phyloP scores from a whole-genome alignment of 208 protist species.

The Naegleria gruberi region DNA sequence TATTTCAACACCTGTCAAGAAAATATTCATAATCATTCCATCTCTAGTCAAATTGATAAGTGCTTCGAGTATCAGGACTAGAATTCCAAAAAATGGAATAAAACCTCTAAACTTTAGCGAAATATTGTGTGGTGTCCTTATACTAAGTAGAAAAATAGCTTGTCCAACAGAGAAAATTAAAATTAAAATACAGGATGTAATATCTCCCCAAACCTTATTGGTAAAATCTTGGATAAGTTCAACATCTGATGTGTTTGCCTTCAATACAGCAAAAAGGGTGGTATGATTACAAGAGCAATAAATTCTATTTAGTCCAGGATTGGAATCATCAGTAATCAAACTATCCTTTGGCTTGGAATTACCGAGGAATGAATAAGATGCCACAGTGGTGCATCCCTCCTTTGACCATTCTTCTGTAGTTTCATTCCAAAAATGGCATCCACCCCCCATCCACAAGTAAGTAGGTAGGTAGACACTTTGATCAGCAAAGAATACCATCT shows the following conservation, averaged over 20 bases:
- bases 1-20: neutral
- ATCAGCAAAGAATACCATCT: neutral
- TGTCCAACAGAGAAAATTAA: neutral
- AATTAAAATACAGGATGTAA: neutral
- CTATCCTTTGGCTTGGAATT: neutral
- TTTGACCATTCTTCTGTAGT: neutral
- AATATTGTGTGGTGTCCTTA: neutral
- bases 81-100: neutral
- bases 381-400: neutral
- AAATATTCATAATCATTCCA: neutral
- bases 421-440: neutral
- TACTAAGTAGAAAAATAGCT: neutral
- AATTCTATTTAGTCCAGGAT: neutral
- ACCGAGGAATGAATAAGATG: neutral
- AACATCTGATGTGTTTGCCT: neutral
- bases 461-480: neutral
- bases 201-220: neutral
- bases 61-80: neutral
- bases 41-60: neutral
- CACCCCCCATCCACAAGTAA: neutral
- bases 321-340: neutral
- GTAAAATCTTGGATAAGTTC: neutral
- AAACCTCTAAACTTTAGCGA: neutral
- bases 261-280: neutral
- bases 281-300: neutral